These are phyloP conservation scores for Chiua sp. DNA, from an alignment of 1,284 basidiomycete species.

Conservation along the genomic window DNA sequence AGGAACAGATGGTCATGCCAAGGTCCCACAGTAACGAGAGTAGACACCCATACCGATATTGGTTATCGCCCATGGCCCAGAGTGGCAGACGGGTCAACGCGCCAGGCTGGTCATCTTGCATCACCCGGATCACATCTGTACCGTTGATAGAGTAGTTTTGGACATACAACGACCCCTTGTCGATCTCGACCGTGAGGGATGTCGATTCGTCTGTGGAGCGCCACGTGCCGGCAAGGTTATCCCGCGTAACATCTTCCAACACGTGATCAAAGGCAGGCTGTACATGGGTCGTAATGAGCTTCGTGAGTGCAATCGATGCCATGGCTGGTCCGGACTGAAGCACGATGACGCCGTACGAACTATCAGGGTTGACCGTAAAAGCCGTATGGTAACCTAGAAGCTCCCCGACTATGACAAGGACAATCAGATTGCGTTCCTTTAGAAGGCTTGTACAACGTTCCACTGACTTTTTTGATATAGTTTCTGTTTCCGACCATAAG, in stretches of 20 bases:
- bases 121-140: conserved; percentile 27
- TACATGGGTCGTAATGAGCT: conserved; percentile 43
- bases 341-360: conserved; percentile 51
- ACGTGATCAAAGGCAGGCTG: conserved; percentile 47
- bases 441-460: background rate
- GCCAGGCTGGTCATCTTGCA: conserved; percentile 11
- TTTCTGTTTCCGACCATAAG: conserved; percentile 42
- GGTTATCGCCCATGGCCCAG: conserved; percentile 21
- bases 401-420: conserved; percentile 44
- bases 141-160: conserved; percentile 24
- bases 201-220: conserved; percentile 15
- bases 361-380: conserved; percentile 49
- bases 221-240: conserved; percentile 24
- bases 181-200: conserved; percentile 22
- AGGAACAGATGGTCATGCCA: background rate
- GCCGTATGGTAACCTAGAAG: conserved; percentile 50
- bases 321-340: conserved; percentile 48
- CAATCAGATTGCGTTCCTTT: background rate
- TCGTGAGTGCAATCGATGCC: conserved; percentile 43
- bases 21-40: background rate
- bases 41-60: conserved; percentile 21
- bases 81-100: conserved; percentile 17
- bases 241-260: conserved; percentile 28
- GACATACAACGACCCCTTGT: conserved; percentile 28
- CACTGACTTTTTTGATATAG: conserved; percentile 40